phyloP scores from a whole-genome alignment of 2,329 filamentous ascomycete species.

The Xylaria sp. region DNA sequence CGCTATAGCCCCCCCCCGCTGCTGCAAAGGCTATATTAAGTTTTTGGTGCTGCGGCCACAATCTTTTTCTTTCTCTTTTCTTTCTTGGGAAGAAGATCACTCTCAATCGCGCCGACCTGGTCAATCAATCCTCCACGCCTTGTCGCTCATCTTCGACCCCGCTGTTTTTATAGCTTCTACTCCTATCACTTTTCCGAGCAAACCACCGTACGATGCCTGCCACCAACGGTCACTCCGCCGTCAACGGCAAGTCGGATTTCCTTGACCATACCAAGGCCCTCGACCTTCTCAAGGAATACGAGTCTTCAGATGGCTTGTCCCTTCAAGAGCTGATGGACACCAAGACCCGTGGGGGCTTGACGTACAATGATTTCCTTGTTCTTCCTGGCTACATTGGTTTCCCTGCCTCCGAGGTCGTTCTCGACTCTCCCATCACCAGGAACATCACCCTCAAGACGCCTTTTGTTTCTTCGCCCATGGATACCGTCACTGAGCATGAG shows the following conservation, averaged over 20 bases:
- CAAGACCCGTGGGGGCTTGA: constrained; percentile 88
- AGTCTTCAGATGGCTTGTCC: constrained; percentile 82
- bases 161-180: constrained; percentile 34
- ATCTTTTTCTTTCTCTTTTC: constrained; percentile 48
- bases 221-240: constrained; percentile 66
- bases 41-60: constrained; percentile 45
- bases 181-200: constrained; percentile 40
- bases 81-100: constrained; percentile 60
- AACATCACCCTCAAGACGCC: constrained; percentile 95
- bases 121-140: constrained; percentile 35
- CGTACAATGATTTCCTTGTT: constrained; percentile 98
- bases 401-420: constrained; percentile 82
- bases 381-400: constrained; percentile 98
- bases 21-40: constrained; percentile 37
- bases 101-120: constrained; percentile 45
- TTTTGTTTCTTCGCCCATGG: constrained; percentile 98
- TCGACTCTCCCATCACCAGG: constrained; percentile 94
- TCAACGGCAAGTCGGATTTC: constrained; percentile 61
- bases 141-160: constrained; percentile 52
- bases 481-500: constrained; percentile 98
- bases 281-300: constrained; percentile 81
- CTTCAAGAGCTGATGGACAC: constrained; percentile 88
- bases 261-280: constrained; percentile 78
- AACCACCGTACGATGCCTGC: constrained; percentile 67
- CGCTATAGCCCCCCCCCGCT: neutral